phyloP scores from a whole-genome alignment of 139 green algal species.

The Chlorella sp. region DNA sequence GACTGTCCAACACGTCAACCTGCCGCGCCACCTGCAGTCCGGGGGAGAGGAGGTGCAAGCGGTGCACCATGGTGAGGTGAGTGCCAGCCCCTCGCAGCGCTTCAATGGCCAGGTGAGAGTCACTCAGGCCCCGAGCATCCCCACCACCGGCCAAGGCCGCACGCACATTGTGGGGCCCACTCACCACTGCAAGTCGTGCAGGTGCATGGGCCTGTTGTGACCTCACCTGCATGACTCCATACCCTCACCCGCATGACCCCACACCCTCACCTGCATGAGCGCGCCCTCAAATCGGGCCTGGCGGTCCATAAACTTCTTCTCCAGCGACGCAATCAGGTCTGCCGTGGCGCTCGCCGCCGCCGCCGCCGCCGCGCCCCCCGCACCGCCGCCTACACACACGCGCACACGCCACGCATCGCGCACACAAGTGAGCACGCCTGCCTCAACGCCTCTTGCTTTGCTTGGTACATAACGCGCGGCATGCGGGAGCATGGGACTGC shows the following conservation, averaged over 20 bases:
- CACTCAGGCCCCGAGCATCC: too few species aligned
- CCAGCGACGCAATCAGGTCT: constrained; percentile 7
- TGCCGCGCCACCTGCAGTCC: constrained; percentile 42
- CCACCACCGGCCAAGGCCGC: not conserved
- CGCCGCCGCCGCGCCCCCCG: not conserved
- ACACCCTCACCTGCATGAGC: constrained; percentile 31
- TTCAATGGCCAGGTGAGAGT: too few species aligned
- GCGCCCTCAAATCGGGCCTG: constrained; percentile 34
- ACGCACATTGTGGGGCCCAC: not conserved
- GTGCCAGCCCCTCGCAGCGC: too few species aligned
- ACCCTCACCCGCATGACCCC: not conserved
- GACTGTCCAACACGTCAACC: constrained; percentile 39
- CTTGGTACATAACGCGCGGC: too few species aligned
- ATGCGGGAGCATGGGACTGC: too few species aligned
- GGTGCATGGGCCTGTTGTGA: not conserved
- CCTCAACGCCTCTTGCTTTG: too few species aligned
- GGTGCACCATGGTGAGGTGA: too few species aligned
- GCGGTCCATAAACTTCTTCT: constrained; percentile 25
- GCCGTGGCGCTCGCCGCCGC: not conserved
- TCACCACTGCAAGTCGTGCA: not conserved
- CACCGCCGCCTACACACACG: too few species aligned
- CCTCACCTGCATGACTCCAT: not conserved
- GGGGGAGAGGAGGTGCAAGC: too few species aligned
- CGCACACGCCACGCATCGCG: too few species aligned
- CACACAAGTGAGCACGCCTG: too few species aligned